Conservation (phyloP, 257 asterid genomes). For the Plectranthus barbatus region DNA sequence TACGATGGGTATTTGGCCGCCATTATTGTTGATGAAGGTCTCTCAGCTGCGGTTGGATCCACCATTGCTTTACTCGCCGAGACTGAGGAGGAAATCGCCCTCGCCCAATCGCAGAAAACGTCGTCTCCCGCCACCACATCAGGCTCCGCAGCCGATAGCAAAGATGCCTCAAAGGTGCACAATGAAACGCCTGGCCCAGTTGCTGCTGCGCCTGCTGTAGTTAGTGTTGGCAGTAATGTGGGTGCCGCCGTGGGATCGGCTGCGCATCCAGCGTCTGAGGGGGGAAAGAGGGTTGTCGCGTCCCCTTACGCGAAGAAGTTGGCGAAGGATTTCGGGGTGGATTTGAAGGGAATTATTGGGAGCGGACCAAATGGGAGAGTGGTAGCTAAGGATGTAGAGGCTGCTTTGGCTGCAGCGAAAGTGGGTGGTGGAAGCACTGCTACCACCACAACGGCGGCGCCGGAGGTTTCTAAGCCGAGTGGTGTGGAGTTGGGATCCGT, state of each 20-base stretch:
- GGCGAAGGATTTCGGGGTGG: slow-evolving; percentile 80
- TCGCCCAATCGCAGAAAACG: slow-evolving; percentile 46
- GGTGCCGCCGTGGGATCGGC: slow-evolving; percentile 38
- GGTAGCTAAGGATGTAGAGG: too few relatives aligned
- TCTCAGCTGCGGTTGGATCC: slow-evolving; percentile 81
- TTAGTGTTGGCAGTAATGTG: slow-evolving; percentile 12
- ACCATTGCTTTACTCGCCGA: slow-evolving; percentile 89
- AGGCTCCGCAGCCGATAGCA: not conserved
- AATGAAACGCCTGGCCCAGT: slow-evolving; percentile 34
- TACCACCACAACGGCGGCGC: too few relatives aligned
- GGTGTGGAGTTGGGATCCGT: slow-evolving; percentile 56
- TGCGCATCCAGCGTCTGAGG: slow-evolving; percentile 73
- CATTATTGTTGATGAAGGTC: slow-evolving; percentile 79
- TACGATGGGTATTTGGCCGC: slow-evolving; percentile 88
- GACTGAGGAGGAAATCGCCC: slow-evolving; percentile 76
- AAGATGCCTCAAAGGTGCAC: slow-evolving; percentile 26
- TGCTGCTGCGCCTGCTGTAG: slow-evolving; percentile 12
- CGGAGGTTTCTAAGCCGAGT: slow-evolving; percentile 9
- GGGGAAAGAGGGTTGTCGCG: slow-evolving; percentile 85
- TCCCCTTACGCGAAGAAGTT: slow-evolving; percentile 93
- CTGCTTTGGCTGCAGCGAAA: too few relatives aligned
- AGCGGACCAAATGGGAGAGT: slow-evolving; percentile 20
- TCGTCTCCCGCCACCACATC: slow-evolving; percentile 20
- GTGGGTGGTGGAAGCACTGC: too few relatives aligned
- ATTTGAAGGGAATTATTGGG: slow-evolving; percentile 64